phyloP scores from a whole-genome alignment of 148 eudicot genomes.

The Dysphania ambrosioides region DNA sequence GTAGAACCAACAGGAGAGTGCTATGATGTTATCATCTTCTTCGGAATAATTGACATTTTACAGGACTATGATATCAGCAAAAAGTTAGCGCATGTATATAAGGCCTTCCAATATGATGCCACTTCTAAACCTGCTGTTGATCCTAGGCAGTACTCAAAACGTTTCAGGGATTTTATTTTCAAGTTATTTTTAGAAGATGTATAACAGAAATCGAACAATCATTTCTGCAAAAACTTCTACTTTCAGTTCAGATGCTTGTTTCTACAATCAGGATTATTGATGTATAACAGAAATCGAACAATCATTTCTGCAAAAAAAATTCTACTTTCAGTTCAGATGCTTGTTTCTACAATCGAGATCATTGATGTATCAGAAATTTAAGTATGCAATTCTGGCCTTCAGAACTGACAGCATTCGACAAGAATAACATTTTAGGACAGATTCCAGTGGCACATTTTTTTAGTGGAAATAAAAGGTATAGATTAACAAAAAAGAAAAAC shows the following conservation, averaged over 20 bases:
- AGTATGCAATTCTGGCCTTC: neutral
- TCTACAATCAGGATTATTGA: slow-evolving; percentile 11
- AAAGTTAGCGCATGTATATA: slow-evolving; percentile 77
- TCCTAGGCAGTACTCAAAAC: slow-evolving; percentile 63
- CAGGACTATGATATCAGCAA: slow-evolving; percentile 80
- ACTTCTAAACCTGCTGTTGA: slow-evolving; percentile 70
- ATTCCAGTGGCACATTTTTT: slow-evolving; percentile 20
- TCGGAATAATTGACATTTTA: slow-evolving; percentile 66
- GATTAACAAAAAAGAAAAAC: slow-evolving; percentile 29
- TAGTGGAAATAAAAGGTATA: slow-evolving; percentile 28
- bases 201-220: slow-evolving; percentile 17
- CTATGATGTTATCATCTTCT: slow-evolving; percentile 55
- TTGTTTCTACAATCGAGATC: too few relatives aligned
- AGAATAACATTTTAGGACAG: slow-evolving; percentile 15
- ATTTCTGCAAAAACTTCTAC: neutral
- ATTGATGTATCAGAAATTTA: too few relatives aligned
- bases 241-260: slow-evolving; percentile 19
- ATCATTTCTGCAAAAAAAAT: too few relatives aligned
- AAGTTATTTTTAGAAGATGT: slow-evolving; percentile 54
- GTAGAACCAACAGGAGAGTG: slow-evolving; percentile 66
- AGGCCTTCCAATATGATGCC: slow-evolving; percentile 63
- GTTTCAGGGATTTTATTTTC: slow-evolving; percentile 65
- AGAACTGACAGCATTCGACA: slow-evolving; percentile 17
- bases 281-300: too few relatives aligned
- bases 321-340: too few relatives aligned